Conservation (phyloP, 192 early-diverging fungal species). For the Endogone sp. region DNA sequence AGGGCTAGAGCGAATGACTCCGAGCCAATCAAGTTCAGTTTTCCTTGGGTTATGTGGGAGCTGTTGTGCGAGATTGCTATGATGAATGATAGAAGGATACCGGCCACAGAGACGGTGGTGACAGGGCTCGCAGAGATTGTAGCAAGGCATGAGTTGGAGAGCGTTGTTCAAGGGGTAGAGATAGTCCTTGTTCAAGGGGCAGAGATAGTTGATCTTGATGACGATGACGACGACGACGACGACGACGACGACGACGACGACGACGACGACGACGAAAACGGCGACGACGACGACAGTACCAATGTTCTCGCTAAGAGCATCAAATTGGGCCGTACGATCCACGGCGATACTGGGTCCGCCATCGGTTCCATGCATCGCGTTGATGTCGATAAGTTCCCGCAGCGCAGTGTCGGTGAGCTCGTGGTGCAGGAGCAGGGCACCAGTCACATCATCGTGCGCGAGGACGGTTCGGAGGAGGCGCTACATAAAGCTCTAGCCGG, state of each 20-base stretch:
- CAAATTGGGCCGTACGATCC: background rate
- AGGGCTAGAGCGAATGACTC: background rate
- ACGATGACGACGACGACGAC: slow-evolving; percentile 9
- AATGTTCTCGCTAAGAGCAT: background rate
- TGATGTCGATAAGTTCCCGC: background rate
- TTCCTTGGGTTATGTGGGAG: slow-evolving; percentile 47
- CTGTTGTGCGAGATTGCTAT: slow-evolving; percentile 38
- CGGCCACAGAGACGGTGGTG: background rate
- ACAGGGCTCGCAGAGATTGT: slow-evolving; percentile 2
- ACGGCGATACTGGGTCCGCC: too few relatives aligned
- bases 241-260: background rate
- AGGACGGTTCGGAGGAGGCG: too few relatives aligned
- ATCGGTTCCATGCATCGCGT: background rate
- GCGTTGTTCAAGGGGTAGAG: background rate
- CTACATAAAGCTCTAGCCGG: too few relatives aligned
- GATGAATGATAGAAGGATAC: background rate
- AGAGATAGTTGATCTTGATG: background rate
- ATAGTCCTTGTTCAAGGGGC: background rate
- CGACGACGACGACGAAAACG: background rate
- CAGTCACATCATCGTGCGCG: too few relatives aligned
- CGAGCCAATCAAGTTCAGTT: slow-evolving; percentile 12
- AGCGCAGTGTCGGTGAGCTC: too few relatives aligned
- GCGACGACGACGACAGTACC: too few relatives aligned
- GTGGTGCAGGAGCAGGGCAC: too few relatives aligned
- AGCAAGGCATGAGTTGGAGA: background rate